Evolutionary conservation across 257 asterid species (phyloP), one percentile per base, ranked within the genome.

Genomic region (Nyctanthes arbortristis): DNA sequence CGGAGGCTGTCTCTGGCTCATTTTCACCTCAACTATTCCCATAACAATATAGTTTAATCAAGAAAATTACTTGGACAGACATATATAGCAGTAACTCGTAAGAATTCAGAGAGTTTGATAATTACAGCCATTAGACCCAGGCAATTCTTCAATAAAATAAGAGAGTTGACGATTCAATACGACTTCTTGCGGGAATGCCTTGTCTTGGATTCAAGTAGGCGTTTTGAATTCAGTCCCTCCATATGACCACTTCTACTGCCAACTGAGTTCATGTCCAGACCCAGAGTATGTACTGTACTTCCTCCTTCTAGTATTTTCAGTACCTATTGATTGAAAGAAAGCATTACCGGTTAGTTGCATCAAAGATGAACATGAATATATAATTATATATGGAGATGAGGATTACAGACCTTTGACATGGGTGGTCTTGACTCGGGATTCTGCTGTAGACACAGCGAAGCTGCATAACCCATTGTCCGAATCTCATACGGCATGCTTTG

Each of bases 391-490:
- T n/a, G n/a, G n/a, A 8, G 28, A 35, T 32, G 57, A 35, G 68
- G 16, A 55, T 37, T 56, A n/a, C n/a, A 62, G 54, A 89, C 97
- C 96, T 91, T 91, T 55, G 97, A 89, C 89, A 91, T 87, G 28
- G 96, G 81, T 5, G 97, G 97, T 52, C 97, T 82, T 70, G 67
- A 70, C 29, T 84, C 82, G 52, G 96, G 97, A 81, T 91, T 91
- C 68, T 84, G 88, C 66, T 81, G 95, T 9, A 91, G 84, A 74
- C 97, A 91, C 79, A 82, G 55, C 10, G 89, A 78, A 66, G 97
- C 97, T 29, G 95, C 90, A 71, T 45, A 72, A 30, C 84, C 84
- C 88, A 89, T 89, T 58, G 88, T 87, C 65, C 77, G 93, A 39
- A 91, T 79, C 81, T 91, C 93, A 43, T 45, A 55, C 11, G 95